Percentiles rank a stretch among this genome's conserved stretches.
These are phyloP conservation scores for Helenozyma rhizophorensis DNA, from an alignment of 805 yeast genomes.

Conservation along the genomic window DNA sequence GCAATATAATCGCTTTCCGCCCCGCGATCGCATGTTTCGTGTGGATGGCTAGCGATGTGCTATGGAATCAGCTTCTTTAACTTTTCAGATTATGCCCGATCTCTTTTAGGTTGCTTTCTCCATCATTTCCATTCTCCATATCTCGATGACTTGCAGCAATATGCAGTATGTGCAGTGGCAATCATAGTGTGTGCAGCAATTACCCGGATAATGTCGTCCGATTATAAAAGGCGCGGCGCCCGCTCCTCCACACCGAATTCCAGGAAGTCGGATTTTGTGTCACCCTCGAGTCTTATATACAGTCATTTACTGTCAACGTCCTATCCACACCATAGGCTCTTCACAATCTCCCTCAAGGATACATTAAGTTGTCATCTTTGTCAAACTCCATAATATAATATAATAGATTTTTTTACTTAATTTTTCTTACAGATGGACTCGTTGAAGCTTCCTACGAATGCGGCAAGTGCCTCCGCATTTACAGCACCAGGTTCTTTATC, in stretches of 20 bases:
- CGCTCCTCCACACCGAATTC: slow-evolving; percentile 7
- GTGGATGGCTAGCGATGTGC: no score
- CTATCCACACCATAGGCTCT: no score
- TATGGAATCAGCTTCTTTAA: background rate
- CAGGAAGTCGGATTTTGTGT: slow-evolving; percentile 8
- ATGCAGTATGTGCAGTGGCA: no score
- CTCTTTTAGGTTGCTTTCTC: no score
- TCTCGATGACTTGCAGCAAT: no score
- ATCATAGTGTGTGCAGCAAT: no score
- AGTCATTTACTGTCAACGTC: slow-evolving; percentile 9
- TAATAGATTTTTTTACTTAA: slow-evolving; percentile 11
- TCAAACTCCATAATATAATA: slow-evolving; percentile 6
- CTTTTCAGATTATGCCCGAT: no score
- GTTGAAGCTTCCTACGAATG: slow-evolving; percentile 69
- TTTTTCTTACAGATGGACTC: slow-evolving; percentile 53
- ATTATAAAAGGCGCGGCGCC: slow-evolving; percentile 21
- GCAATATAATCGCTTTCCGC: background rate
- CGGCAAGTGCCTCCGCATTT: slow-evolving; percentile 71
- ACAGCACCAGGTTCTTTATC: slow-evolving; percentile 63
- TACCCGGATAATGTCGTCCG: slow-evolving; percentile 19
- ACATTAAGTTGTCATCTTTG: slow-evolving; percentile 42
- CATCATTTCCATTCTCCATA: no score
- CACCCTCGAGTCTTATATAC: slow-evolving; percentile 14
- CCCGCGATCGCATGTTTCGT: no score
- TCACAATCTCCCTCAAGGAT: slow-evolving; percentile 21